Evolutionary conservation across 2,329 filamentous ascomycete genomes (phyloP).

Genomic region (Claviceps quebecensis): DNA sequence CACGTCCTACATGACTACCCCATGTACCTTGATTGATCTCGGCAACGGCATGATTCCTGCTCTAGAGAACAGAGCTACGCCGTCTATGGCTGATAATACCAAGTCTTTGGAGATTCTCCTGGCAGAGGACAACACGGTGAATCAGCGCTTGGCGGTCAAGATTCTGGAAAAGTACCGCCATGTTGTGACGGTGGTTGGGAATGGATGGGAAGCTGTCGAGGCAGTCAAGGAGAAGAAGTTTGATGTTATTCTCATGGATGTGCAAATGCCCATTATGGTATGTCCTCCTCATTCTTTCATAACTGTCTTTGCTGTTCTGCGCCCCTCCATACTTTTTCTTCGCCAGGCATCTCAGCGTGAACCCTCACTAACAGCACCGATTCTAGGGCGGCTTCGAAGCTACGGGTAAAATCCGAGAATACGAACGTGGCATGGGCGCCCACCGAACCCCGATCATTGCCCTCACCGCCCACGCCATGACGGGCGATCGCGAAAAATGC

Average conservation of each 20-base stretch:
- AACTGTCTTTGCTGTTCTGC: not conserved
- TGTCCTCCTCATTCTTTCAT: not conserved
- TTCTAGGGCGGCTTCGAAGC: constrained; percentile 83
- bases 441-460: constrained; percentile 90
- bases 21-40: constrained; percentile 83
- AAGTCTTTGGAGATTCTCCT: constrained; percentile 91
- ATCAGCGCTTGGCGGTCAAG: constrained; percentile 89
- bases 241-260: constrained; percentile 96
- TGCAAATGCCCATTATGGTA: constrained; percentile 99
- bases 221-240: constrained; percentile 86
- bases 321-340: too few species aligned
- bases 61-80: constrained; percentile 81
- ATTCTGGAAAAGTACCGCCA: constrained; percentile 96
- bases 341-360: too few species aligned
- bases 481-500: constrained; percentile 94
- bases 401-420: constrained; percentile 90
- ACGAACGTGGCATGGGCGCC: constrained; percentile 67
- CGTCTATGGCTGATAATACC: constrained; percentile 82
- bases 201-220: constrained; percentile 85
- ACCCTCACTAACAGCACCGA: constrained; percentile 20
- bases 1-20: constrained; percentile 98
- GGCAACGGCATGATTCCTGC: constrained; percentile 95
- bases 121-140: constrained; percentile 94
- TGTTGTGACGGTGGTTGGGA: constrained; percentile 82
- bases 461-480: constrained; percentile 94